Evolutionary conservation across 768 basidiomycete species (phyloP), one percentile per base, ranked within the genome.

Genomic region (Hysterangium stoloniferum): DNA sequence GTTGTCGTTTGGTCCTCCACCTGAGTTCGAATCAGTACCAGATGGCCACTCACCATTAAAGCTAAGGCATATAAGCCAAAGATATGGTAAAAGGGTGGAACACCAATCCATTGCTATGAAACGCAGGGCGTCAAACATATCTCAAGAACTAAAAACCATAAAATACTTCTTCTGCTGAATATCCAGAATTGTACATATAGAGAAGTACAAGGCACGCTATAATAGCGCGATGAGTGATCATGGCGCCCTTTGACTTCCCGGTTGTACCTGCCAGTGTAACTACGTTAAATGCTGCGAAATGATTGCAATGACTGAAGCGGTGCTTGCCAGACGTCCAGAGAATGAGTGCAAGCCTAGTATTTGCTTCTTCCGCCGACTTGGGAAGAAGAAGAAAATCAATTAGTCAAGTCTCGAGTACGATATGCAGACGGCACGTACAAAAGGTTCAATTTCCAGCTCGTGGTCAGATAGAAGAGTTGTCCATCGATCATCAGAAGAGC

Each of bases 171-270:
- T 48, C 31, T 35, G 25, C 7, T 19, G 34, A 17, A 27, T 33
- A 48, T 48, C 15, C n/a, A 3, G 46, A 27, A 22, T 34, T 20
- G 20, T 15, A 2, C 12, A 12, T 22, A 15, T 19, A 20, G 7
- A 34, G 8, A 7, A 34, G 28, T 3, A 48, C 32, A 19, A 33
- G 9, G 20, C 46, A 28, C 8, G 31, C 20, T 19, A 48, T n/a
- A 33, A 48, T 36, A 13, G 46, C 46, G 17, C 46, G 46, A 20
- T 48, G 46, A 27, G 27, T 34, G 6, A 48, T 5, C 33, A 48
- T 33, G 7, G 46, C 46, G 20, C 46, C 46, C 31, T 48, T 48
- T 15, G 46, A 48, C 28, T 34, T 34, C 15, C 46, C 46, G 3
- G 46, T 34, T 9, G 46, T 48, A 34, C 46, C 46, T 48, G 3